Conservation (phyloP, 108 stramenopile species). For the Cylindrotheca fusiformis region DNA sequence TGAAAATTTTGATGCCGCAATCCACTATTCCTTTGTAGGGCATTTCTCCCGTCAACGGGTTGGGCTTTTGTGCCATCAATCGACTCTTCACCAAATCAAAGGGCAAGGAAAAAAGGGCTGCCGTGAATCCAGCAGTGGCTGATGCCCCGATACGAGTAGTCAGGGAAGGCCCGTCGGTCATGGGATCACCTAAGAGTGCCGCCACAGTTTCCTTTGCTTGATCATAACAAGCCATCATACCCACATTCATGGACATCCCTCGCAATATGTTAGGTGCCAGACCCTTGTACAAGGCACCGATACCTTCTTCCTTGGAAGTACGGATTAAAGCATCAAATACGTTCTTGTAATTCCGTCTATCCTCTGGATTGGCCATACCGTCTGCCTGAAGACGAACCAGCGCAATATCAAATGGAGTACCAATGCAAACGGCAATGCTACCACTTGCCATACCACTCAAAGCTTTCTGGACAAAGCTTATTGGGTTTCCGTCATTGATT, state of each 20-base stretch:
- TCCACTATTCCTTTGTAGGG: constrained; percentile 91
- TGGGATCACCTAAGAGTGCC: constrained; percentile 67
- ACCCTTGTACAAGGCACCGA: constrained; percentile 94
- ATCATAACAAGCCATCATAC: constrained; percentile 99
- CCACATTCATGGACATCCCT: constrained; percentile 99
- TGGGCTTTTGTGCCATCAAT: constrained; percentile 89
- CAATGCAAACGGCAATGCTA: constrained; percentile 95
- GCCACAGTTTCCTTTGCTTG: constrained; percentile 94
- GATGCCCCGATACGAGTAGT: constrained; percentile 84
- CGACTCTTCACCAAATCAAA: constrained; percentile 97
- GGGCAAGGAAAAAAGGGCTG: constrained; percentile 93
- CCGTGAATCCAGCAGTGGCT: constrained; percentile 89
- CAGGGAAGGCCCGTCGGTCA: constrained; percentile 76
- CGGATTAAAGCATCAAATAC: constrained; percentile 94
- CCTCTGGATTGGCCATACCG: constrained; percentile 85
- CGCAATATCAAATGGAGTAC: constrained; percentile 98
- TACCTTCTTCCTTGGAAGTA: constrained; percentile 90
- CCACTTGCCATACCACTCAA: constrained; percentile 92
- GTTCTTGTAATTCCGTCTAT: constrained; percentile 96
- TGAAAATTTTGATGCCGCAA: constrained; percentile 77
- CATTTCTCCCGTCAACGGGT: constrained; percentile 81
- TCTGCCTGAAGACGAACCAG: constrained; percentile 96
- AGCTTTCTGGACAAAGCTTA: constrained; percentile 86
- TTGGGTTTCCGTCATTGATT: constrained; percentile 78
- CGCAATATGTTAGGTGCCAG: constrained; percentile 92